Percentiles rank a stretch among this genome's conserved stretches.
Conservation (phyloP, 192 early-diverging fungal species). For the Ambispora gerdemannii region DNA sequence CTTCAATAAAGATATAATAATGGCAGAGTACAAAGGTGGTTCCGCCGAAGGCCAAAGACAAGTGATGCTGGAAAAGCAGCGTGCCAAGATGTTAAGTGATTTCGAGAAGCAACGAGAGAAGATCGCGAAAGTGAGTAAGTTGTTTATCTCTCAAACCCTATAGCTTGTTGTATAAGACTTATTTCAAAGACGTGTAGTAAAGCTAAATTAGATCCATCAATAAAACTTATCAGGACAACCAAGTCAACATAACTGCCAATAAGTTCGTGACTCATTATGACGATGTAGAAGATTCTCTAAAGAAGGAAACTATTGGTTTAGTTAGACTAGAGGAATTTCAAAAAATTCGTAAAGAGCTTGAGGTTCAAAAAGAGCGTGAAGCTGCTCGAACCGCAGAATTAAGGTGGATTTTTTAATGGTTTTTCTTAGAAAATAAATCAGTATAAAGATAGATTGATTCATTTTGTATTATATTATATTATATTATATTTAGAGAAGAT, state of each 20-base stretch:
- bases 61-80: slow-evolving; percentile 64
- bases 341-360: slow-evolving; percentile 74
- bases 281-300: slow-evolving; percentile 79
- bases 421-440: background rate
- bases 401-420: slow-evolving; percentile 21
- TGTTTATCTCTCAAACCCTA: background rate
- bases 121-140: slow-evolving; percentile 57
- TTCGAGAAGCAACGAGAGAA: slow-evolving; percentile 68
- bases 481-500: slow-evolving; percentile 39
- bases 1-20: slow-evolving; percentile 8
- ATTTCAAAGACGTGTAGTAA: no score
- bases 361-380: slow-evolving; percentile 75
- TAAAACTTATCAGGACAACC: no score
- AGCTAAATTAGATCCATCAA: no score
- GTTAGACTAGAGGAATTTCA: slow-evolving; percentile 88
- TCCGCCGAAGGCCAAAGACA: slow-evolving; percentile 57
- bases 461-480: background rate
- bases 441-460: background rate
- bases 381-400: slow-evolving; percentile 61
- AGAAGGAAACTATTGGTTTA: slow-evolving; percentile 84
- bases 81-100: slow-evolving; percentile 65
- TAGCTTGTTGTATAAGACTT: slow-evolving; percentile 8
- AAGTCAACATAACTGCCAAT: slow-evolving; percentile 64
- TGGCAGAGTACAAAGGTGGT: slow-evolving; percentile 47
- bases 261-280: slow-evolving; percentile 78